Percentiles rank a stretch among this genome's conserved stretches.
phyloP scores from a whole-genome alignment of 306 rosid genomes.

The Prunus davidiana region DNA sequence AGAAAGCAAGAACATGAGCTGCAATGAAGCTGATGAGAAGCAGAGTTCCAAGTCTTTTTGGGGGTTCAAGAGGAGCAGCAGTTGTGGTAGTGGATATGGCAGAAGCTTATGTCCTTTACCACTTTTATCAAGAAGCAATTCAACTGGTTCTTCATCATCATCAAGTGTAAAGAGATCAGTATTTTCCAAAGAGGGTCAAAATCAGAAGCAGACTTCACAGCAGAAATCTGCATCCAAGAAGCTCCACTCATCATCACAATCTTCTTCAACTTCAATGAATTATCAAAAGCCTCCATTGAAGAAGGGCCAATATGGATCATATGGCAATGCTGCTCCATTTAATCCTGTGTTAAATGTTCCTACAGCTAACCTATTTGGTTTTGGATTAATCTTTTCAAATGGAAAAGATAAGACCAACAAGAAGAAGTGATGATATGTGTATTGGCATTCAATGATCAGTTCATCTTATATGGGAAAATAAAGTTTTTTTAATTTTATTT shows the following conservation, averaged over 20 bases:
- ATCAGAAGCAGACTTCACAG: constrained; percentile 42
- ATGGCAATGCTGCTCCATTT: constrained; percentile 45
- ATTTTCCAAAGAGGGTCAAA: constrained; percentile 42
- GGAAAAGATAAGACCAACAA: constrained; percentile 57
- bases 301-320: constrained; percentile 47
- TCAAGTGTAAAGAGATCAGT: constrained; percentile 44
- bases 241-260: constrained; percentile 16
- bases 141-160: constrained; percentile 58
- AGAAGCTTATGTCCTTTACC: constrained; percentile 79
- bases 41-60: constrained; percentile 64
- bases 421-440: constrained; percentile 41
- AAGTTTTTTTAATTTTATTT: no score
- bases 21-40: constrained; percentile 44
- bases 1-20: constrained; percentile 25
- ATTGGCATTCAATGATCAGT: background rate
- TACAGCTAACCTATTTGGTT: constrained; percentile 58
- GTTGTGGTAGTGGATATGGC: constrained; percentile 84
- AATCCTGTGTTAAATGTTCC: constrained; percentile 74
- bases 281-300: constrained; percentile 72
- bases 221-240: constrained; percentile 32
- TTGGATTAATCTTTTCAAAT: constrained; percentile 73
- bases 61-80: constrained; percentile 84
- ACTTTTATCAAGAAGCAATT: constrained; percentile 75
- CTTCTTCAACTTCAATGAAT: constrained; percentile 24
- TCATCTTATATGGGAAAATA: no score